These are phyloP conservation scores for Calonectria pseudoturangicola DNA, from an alignment of 2,329 filamentous ascomycete genomes.

Conservation along the genomic window DNA sequence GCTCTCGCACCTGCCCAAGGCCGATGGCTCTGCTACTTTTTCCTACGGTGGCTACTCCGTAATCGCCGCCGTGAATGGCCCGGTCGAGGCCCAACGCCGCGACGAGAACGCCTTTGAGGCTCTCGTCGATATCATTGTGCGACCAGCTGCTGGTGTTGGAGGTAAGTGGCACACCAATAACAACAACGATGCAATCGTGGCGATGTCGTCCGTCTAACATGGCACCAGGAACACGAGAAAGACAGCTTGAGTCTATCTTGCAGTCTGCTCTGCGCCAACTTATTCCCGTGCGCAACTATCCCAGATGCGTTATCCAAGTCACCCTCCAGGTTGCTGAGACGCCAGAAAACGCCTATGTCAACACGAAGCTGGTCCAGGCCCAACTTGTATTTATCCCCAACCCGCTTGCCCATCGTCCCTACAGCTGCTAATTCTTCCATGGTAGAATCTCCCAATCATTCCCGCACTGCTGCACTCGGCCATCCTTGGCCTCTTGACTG, in stretches of 20 bases:
- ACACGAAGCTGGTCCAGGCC: constrained; percentile 76
- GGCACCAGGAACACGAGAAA: constrained; percentile 79
- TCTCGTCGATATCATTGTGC: constrained; percentile 90
- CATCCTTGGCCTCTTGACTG: constrained; percentile 86
- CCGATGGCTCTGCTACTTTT: constrained; percentile 88
- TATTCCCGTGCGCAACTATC: constrained; percentile 84
- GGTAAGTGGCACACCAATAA: constrained; percentile 68
- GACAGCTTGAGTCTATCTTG: constrained; percentile 87
- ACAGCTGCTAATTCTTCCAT: constrained; percentile 40
- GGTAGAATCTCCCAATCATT: constrained; percentile 84
- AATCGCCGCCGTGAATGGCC: constrained; percentile 91
- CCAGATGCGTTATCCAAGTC: constrained; percentile 85
- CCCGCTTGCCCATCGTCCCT: constrained; percentile 5
- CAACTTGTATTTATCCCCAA: constrained; percentile 71
- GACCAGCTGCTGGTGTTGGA: constrained; percentile 89
- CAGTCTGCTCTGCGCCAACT: constrained; percentile 83
- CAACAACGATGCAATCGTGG: neutral
- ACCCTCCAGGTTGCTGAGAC: constrained; percentile 84
- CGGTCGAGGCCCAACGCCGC: constrained; percentile 89
- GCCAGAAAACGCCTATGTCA: constrained; percentile 80
- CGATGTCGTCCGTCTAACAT: constrained; percentile 40
- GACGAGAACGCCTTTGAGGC: constrained; percentile 96
- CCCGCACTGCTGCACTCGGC: constrained; percentile 89
- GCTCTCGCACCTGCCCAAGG: constrained; percentile 78
- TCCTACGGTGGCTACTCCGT: constrained; percentile 86